These are phyloP conservation scores for Monosporascus sp. DNA, from an alignment of 2,329 filamentous ascomycete species.

Conservation along the genomic window DNA sequence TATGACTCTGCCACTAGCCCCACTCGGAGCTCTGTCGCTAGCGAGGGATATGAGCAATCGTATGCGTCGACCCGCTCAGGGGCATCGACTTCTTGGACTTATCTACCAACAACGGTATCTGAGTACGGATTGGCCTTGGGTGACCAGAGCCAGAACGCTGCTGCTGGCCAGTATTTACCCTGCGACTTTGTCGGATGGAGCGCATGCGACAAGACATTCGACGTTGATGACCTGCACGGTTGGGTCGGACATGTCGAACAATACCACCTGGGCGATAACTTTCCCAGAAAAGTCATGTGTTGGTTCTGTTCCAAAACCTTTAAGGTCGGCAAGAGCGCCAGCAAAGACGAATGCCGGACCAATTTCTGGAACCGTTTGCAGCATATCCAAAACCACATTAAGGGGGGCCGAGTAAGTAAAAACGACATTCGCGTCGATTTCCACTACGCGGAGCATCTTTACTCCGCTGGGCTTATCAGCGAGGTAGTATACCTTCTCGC, in stretches of 20 bases:
- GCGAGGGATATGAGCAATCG: not conserved
- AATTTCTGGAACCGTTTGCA: constrained; percentile 40
- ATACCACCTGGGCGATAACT: constrained; percentile 29
- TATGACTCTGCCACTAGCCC: too few species aligned
- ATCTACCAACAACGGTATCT: too few species aligned
- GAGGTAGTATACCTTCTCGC: not conserved
- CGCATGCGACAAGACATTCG: constrained; percentile 34
- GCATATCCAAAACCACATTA: constrained; percentile 45
- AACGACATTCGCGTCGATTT: constrained; percentile 75
- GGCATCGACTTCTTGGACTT: too few species aligned
- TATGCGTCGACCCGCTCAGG: not conserved
- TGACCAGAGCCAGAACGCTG: too few species aligned
- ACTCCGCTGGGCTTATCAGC: constrained; percentile 5
- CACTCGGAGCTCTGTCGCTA: too few species aligned
- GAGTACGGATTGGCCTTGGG: too few species aligned
- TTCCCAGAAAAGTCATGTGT: constrained; percentile 37
- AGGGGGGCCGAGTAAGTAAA: constrained; percentile 14
- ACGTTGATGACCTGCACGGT: constrained; percentile 27
- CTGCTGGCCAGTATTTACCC: constrained; percentile 22
- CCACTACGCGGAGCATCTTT: constrained; percentile 75
- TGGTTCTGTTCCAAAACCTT: constrained; percentile 46
- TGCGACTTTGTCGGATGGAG: constrained; percentile 41
- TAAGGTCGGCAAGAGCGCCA: constrained; percentile 7
- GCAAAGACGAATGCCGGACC: constrained; percentile 4
- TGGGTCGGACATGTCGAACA: constrained; percentile 44